Percentiles rank a stretch among this genome's conserved stretches.
phyloP scores from a whole-genome alignment of 768 basidiomycete species.

The Mycena galericulata region DNA sequence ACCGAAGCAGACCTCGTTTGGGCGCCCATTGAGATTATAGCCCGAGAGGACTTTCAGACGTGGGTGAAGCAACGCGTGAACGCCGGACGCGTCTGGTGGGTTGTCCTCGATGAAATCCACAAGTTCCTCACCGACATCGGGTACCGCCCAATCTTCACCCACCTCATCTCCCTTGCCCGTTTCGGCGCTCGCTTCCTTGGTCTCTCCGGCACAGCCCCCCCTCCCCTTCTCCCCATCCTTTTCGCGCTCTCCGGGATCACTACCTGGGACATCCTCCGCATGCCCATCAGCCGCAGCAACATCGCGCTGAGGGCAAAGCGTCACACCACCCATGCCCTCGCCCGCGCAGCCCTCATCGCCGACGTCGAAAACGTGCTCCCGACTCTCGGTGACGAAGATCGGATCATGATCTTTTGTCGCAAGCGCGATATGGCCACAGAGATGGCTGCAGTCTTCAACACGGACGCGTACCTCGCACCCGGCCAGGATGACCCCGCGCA shows the following conservation, averaged over 20 bases:
- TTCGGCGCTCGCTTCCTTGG: constrained; percentile 1
- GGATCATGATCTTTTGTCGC: constrained; percentile 13
- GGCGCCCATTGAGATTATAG: not conserved
- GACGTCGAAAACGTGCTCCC: not conserved
- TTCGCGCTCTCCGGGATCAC: not conserved
- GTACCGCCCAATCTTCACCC: constrained; percentile 4
- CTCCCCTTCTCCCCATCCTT: not conserved
- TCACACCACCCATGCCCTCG: not conserved
- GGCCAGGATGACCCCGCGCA: not conserved
- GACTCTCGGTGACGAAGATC: not conserved
- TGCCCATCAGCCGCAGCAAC: constrained; percentile 6
- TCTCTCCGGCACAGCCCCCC: constrained; percentile 1
- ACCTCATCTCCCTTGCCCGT: not conserved
- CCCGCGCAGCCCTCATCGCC: not conserved
- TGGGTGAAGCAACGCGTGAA: not conserved
- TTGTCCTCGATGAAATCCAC: constrained; percentile 9
- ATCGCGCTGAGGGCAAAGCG: not conserved
- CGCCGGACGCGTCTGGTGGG: constrained; percentile 2
- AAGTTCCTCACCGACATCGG: constrained; percentile 7
- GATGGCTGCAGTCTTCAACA: not conserved
- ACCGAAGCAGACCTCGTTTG: constrained; percentile 4
- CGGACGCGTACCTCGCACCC: constrained; percentile 4
- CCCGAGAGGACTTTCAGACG: not conserved
- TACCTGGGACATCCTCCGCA: constrained; percentile 10
- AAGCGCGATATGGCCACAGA: not conserved